Conservation (phyloP, 1,139 yeast genomes). For the Nakaseomyces bracarensis region DNA sequence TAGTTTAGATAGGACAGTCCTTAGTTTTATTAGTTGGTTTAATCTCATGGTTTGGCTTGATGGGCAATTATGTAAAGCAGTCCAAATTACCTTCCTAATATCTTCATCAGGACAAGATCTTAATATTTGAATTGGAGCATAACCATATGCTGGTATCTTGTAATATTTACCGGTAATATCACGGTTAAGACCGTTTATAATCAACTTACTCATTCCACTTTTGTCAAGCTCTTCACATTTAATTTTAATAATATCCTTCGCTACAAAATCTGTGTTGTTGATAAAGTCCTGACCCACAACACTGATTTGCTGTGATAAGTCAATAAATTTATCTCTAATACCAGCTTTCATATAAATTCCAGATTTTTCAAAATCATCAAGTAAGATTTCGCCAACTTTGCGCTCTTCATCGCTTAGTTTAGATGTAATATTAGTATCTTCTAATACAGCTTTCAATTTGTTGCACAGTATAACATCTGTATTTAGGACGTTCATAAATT, state of each 20-base stretch:
- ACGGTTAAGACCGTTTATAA: conserved; percentile 26
- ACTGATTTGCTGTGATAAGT: conserved; percentile 73
- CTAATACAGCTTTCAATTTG: conserved; percentile 49
- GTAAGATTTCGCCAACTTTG: conserved; percentile 70
- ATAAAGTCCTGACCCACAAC: conserved; percentile 75
- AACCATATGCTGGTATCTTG: conserved; percentile 61
- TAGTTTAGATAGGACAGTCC: conserved; percentile 66
- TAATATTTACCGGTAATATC: conserved; percentile 32
- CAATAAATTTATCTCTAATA: conserved; percentile 63
- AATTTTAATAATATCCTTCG: conserved; percentile 17
- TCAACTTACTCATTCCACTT: conserved; percentile 19
- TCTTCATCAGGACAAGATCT: conserved; percentile 49
- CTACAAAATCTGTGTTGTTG: conserved; percentile 24
- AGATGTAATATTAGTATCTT: conserved; percentile 34
- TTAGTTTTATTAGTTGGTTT: conserved; percentile 49
- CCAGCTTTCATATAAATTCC: conserved; percentile 73
- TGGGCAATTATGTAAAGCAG: conserved; percentile 52
- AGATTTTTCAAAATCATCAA: conserved; percentile 81
- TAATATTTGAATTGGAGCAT: conserved; percentile 57
- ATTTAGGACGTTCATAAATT: conserved; percentile 86
- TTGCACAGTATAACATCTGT: conserved; percentile 70
- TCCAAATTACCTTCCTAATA: conserved; percentile 66
- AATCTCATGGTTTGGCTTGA: conserved; percentile 52
- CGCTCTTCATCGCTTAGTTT: conserved; percentile 60
- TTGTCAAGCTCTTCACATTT: conserved; percentile 17